Conservation (phyloP, 139 green algal genomes). For the Eudorina sp. region DNA sequence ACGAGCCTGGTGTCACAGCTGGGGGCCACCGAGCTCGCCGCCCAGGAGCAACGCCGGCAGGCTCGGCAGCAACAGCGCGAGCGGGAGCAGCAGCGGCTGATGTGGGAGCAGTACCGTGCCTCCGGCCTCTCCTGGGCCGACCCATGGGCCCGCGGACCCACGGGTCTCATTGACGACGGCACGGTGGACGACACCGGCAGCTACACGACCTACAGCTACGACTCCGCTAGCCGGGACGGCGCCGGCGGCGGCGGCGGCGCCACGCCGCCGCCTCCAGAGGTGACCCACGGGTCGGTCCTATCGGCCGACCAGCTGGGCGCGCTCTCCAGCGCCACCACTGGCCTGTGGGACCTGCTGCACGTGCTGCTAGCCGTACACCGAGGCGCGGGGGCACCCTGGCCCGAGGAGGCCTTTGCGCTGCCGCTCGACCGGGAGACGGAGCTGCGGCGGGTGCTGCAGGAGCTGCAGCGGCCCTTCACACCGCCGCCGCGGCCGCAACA, state of each 20-base stretch:
- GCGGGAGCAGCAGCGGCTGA: background rate
- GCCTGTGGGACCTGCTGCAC: slow-evolving; percentile 41
- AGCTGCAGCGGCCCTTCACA: background rate
- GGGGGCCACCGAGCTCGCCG: background rate
- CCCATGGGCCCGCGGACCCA: background rate
- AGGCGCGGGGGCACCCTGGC: background rate
- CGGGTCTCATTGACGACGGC: no score
- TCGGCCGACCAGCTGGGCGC: background rate
- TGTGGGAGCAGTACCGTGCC: background rate
- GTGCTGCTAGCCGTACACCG: slow-evolving; percentile 25
- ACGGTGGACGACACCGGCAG: background rate
- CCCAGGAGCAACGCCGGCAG: background rate
- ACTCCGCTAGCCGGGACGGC: background rate
- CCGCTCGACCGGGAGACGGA: background rate
- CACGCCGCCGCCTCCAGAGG: background rate
- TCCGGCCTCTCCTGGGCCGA: background rate
- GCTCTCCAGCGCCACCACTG: background rate
- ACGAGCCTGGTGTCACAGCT: slow-evolving; percentile 12
- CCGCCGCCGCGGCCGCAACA: background rate
- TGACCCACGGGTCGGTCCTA: background rate
- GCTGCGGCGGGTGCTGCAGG: background rate
- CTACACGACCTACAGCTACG: background rate
- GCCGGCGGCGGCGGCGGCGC: background rate
- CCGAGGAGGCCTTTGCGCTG: slow-evolving; percentile 6
- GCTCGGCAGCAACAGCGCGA: slow-evolving; percentile 1